phyloP scores from a whole-genome alignment of 257 asterid genomes.

The Galeopsis tetrahit region DNA sequence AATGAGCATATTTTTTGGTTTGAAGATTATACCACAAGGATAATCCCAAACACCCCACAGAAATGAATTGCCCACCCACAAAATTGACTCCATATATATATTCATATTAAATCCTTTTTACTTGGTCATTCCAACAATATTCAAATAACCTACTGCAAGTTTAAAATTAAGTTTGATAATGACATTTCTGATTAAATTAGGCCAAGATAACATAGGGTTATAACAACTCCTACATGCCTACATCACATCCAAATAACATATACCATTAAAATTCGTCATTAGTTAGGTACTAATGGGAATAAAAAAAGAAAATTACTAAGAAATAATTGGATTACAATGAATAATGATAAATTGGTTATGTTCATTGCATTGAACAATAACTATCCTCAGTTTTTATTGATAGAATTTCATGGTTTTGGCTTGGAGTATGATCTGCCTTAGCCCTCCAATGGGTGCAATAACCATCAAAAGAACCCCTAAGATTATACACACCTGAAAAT shows the following conservation, averaged over 20 bases:
- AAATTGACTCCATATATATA: neutral
- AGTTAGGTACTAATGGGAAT: neutral
- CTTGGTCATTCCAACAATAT: neutral
- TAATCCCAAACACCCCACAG: too few species aligned
- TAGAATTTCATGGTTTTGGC: conserved; percentile 45
- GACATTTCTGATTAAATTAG: neutral
- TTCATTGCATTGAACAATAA: neutral
- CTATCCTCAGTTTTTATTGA: conserved; percentile 16
- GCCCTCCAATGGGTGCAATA: conserved; percentile 57
- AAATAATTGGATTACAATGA: neutral
- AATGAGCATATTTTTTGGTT: too few species aligned
- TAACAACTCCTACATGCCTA: neutral
- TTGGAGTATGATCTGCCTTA: conserved; percentile 47
- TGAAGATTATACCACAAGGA: too few species aligned
- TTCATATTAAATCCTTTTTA: neutral
- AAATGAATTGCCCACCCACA: neutral
- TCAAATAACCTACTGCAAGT: conserved; percentile 1
- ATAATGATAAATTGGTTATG: neutral
- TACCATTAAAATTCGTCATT: neutral
- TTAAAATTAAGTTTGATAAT: neutral
- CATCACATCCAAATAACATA: neutral
- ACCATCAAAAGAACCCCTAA: conserved; percentile 49
- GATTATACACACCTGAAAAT: conserved; percentile 51
- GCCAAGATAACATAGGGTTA: neutral
- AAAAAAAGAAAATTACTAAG: neutral